These are phyloP conservation scores for Catunica adiposa DNA, from an alignment of 2,329 filamentous ascomycete genomes.

Conservation along the genomic window DNA sequence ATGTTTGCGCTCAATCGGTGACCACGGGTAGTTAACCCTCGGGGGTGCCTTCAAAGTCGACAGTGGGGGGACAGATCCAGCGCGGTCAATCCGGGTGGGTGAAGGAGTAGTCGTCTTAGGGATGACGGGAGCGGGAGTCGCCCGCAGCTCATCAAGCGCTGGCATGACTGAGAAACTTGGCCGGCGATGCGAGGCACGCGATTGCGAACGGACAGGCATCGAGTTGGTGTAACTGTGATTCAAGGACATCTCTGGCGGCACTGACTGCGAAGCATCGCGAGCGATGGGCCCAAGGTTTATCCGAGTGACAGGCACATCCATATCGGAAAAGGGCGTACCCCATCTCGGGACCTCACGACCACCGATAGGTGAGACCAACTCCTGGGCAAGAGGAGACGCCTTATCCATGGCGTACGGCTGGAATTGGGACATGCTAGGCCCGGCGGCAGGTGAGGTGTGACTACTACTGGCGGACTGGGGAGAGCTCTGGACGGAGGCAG, in stretches of 20 bases:
- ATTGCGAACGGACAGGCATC: slow-evolving; percentile 30
- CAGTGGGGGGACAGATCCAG: slow-evolving; percentile 20
- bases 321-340: slow-evolving; percentile 77
- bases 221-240: slow-evolving; percentile 37
- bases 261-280: slow-evolving; percentile 72
- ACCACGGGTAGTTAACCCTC: slow-evolving; percentile 40
- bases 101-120: slow-evolving; percentile 19
- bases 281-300: slow-evolving; percentile 54
- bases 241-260: slow-evolving; percentile 66
- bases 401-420: slow-evolving; percentile 36
- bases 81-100: slow-evolving; percentile 20
- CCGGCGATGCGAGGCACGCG: slow-evolving; percentile 41
- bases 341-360: slow-evolving; percentile 49
- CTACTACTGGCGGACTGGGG: slow-evolving; percentile 21
- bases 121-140: slow-evolving; percentile 21
- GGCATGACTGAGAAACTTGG: slow-evolving; percentile 55
- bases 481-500: not conserved
- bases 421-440: slow-evolving; percentile 22
- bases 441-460: slow-evolving; percentile 20
- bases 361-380: slow-evolving; percentile 34
- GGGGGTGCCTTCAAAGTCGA: slow-evolving; percentile 27
- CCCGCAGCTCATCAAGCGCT: slow-evolving; percentile 48
- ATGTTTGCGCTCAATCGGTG: slow-evolving; percentile 28
- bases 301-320: slow-evolving; percentile 70
- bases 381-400: slow-evolving; percentile 34